Evolutionary conservation across 2,329 filamentous ascomycete genomes (phyloP), one percentile per base, ranked within the genome.

Genomic region (Lanzia echinophila): DNA sequence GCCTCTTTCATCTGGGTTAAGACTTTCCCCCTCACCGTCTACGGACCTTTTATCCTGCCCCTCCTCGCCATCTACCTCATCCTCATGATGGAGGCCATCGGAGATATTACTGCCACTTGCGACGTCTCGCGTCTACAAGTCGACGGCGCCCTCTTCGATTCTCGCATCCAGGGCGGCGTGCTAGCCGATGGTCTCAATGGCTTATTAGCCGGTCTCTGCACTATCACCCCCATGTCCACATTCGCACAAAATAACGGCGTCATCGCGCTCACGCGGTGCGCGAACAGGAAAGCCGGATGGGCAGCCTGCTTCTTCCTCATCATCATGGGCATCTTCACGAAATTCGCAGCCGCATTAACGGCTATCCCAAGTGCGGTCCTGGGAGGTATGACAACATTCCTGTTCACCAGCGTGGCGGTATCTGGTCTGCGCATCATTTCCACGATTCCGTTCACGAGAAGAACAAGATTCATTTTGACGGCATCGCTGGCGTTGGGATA

Each of bases 241-340:
- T 91, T 91, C 62, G 88, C 88, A 0, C 87, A 91, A 68, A 92
- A 92, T 73, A 91, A 92, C 67, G 88, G 88, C 34, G 87, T 92
- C 49, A 91, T 94, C 57, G 86, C 88, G 0, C 75, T 94, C 43
- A 94, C 88, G 0, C 79, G 87, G 15, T 92, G 88, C 67, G 88
- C 88, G 1, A 92, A 90, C 68, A 81, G 88, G 51, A 86, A 83
- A 45, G 89, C 88, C 5, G 89, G 89, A 4, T 90, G 90, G 67
- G 86, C 84, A 47, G 87, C 84, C 66, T 90, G 81, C 67, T 76
- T 87, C 63, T 90, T 90, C 74, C 78, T 94, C 11, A 71, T 94
- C 57, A 69, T 94, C 60, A 90, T 90, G 82, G 89, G 89, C 15
- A 73, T 94, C 57, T 90, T 92, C 62, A 82, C 87, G 61, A 94